Evolutionary conservation across 306 rosid species (phyloP), one percentile per base, ranked within the genome.

Genomic region (Cotoneaster glaucophyllus): DNA sequence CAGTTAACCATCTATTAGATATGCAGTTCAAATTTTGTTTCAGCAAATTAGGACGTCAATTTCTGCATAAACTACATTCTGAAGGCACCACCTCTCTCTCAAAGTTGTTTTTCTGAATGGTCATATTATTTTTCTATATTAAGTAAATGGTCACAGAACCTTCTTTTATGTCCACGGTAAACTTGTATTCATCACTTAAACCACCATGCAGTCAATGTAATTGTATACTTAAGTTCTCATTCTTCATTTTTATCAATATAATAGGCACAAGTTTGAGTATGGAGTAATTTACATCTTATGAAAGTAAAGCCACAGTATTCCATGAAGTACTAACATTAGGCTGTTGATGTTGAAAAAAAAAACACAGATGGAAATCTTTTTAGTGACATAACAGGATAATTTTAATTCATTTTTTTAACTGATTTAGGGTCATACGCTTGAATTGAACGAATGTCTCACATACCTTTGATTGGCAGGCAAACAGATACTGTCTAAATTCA

Each of bases 391-490:
- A 59, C 50, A 37, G 41, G 21, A 50, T 17, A 50, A 50, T 50
- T 18, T 50, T 50, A 50, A 15, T 17, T 50, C 54, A 37, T 6
- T 1, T 50, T 48, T 50, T 50, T 48, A 14, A 15, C 21, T 50
- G 54, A 50, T 17, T 50, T 50, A 15, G 5, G 21, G 54, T 50
- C 54, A 50, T 18, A 50, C 21, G 21, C 54, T 50, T 66, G 12
- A 17, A 39, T 64, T 32, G 24, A 78, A 4, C 14, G 3, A 45
- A 67, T 58, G 85, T 81, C 24, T 65, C 70, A 53, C 85, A 71
- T 78, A 96, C 99, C 99, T 91, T 93, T 78, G 98, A 79, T 82
- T 89, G 97, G 79, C 98, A 90, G 80, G 98, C 85, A 84, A 96
- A 92, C 29, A 96, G 89, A 89, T 96, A 96, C 80, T 96, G 99